Evolutionary conservation across 2,329 filamentous ascomycete genomes (phyloP).

Genomic region (Epichloe hybrida): DNA sequence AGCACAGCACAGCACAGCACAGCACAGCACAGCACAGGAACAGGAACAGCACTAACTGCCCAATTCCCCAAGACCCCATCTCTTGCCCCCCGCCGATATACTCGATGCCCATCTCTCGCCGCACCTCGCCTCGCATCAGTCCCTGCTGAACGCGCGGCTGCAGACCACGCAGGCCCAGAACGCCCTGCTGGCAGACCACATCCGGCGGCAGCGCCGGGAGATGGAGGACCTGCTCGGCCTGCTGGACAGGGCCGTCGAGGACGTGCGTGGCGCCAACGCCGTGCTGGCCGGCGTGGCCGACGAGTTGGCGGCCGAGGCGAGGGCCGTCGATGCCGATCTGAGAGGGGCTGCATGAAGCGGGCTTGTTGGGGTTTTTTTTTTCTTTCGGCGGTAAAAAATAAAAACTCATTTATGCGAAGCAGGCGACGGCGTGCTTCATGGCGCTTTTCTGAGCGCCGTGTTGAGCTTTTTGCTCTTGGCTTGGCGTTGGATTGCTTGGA

Average conservation of each 20-base stretch:
- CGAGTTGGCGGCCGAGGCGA: slow-evolving; percentile 36
- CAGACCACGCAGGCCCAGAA: slow-evolving; percentile 45
- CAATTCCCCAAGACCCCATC: slow-evolving; percentile 36
- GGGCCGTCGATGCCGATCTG: slow-evolving; percentile 14
- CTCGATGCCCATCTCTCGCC: slow-evolving; percentile 42
- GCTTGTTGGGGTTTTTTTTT: no score
- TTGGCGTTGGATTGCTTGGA: no score
- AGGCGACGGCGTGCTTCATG: no score
- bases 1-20: no score
- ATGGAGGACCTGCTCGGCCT: slow-evolving; percentile 34
- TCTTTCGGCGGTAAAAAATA: no score
- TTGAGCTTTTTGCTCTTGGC: no score
- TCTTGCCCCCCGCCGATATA: slow-evolving; percentile 37
- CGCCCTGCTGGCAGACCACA: slow-evolving; percentile 35
- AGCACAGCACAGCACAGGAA: no score
- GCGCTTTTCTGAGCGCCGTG: no score
- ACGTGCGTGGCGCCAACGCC: slow-evolving; percentile 39
- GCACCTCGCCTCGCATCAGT: slow-evolving; percentile 37
- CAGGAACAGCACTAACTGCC: background rate
- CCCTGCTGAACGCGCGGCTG: slow-evolving; percentile 42
- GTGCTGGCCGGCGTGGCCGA: slow-evolving; percentile 33
- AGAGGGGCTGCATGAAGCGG: background rate
- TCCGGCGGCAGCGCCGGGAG: slow-evolving; percentile 40
- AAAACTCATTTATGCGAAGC: no score
- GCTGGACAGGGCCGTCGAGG: slow-evolving; percentile 38